Evolutionary conservation across 495 filamentous ascomycete species (phyloP), one percentile per base, ranked within the genome.

Genomic region (Paragyromitra xinjiangensis): DNA sequence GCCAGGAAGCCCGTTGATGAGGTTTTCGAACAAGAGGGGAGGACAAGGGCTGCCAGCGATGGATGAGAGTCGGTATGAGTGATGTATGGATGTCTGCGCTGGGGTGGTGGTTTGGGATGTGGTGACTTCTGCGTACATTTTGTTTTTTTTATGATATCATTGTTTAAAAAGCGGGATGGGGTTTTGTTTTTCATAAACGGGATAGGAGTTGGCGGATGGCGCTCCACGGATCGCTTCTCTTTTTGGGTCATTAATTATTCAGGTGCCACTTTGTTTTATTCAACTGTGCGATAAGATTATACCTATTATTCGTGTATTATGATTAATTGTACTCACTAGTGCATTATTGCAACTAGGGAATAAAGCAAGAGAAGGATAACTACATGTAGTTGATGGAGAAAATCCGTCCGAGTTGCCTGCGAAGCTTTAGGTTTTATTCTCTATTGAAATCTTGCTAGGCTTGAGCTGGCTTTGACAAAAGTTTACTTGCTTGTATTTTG

Each of bases 1-100:
- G 14, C 74, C 74, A 11, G 74, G 74, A 19, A 77, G 74, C 22
- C 74, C 74, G 8, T 40, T 77, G 50, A 65, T 66, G 74, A 73
- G 61, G 42, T 72, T 77, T 50, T 73, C 50, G 2, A 26, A 63
- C 19, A 61, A 48, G 19, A 56, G 40, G 16, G 42, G 56, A 9
- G 29, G 61, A 24, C 16, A 11, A 61, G 67, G 42, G 24, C 42
- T 77, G 11, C 26, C 67, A 12, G 39, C 29, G 50, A 64, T 71
- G 71, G 40, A 53, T 22, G 71, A 74, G 55, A 69, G 64, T 42
- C 48, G 16, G 64, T 59, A 74, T 59, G 74, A 77, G 61, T 61
- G 69, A 77, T 44, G 34, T 51, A 14, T 42, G 44, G 26, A 42
- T 42, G 24, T 48, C 16, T 48, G 12, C n/a, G 11, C 26, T 3